phyloP scores from a whole-genome alignment of 1,284 basidiomycete genomes.

The Ustilago sp. region DNA sequence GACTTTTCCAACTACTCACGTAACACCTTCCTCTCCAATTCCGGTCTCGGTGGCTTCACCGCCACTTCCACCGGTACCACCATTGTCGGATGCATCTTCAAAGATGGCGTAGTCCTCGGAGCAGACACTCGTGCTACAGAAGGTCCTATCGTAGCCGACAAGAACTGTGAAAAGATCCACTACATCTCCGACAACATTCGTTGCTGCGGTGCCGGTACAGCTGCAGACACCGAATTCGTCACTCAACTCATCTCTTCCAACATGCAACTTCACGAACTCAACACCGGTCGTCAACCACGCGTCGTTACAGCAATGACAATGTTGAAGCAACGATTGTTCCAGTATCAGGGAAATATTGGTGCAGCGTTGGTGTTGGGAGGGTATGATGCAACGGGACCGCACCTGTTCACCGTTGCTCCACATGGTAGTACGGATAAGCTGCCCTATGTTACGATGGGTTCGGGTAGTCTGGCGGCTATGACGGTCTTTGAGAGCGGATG shows the following conservation, averaged over 20 bases:
- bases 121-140: slow-evolving; percentile 97
- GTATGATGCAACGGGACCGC: slow-evolving; percentile 89
- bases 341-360: slow-evolving; percentile 93
- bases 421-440: slow-evolving; percentile 99
- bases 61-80: slow-evolving; percentile 85
- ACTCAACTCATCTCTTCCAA: slow-evolving; percentile 67
- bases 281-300: slow-evolving; percentile 72
- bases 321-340: slow-evolving; percentile 88
- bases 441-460: slow-evolving; percentile 99
- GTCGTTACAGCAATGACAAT: slow-evolving; percentile 99
- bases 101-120: slow-evolving; percentile 92
- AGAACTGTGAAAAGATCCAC: slow-evolving; percentile 99
- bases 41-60: slow-evolving; percentile 73
- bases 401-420: slow-evolving; percentile 95
- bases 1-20: slow-evolving; percentile 80
- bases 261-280: slow-evolving; percentile 68
- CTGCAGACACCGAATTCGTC: slow-evolving; percentile 94
- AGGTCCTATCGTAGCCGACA: slow-evolving; percentile 95
- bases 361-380: slow-evolving; percentile 98
- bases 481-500: slow-evolving; percentile 93
- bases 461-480: slow-evolving; percentile 96
- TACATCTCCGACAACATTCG: slow-evolving; percentile 78
- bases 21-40: slow-evolving; percentile 81
- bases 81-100: slow-evolving; percentile 89
- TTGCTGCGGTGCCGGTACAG: slow-evolving; percentile 98